Evolutionary conservation across 139 green algal species (phyloP).

Genomic region (Coccomyxa sp.): DNA sequence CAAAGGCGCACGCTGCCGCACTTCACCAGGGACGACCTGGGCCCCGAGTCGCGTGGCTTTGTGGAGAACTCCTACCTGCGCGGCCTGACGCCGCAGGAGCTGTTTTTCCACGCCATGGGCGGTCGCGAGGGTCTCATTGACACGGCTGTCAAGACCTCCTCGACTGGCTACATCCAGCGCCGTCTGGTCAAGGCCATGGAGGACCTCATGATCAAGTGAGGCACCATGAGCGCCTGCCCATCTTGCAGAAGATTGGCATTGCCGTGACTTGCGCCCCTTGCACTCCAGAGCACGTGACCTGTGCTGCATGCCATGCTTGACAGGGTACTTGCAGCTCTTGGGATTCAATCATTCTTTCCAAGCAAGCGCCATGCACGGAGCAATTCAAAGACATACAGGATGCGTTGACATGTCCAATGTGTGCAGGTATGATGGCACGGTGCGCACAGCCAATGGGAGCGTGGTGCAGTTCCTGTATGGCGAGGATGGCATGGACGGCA

Average conservation of each 20-base stretch:
- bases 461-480: conserved; percentile 99
- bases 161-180: conserved; percentile 85
- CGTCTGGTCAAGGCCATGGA: conserved; percentile 98
- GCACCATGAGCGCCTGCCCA: not conserved
- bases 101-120: conserved; percentile 99
- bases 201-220: conserved; percentile 86
- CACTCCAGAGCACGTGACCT: not conserved
- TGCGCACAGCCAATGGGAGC: conserved; percentile 83
- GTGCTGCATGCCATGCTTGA: not conserved
- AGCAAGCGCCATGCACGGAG: too few relatives aligned
- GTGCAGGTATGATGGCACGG: conserved; percentile 87
- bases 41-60: conserved; percentile 93
- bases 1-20: conserved; percentile 86
- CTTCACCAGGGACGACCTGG: conserved; percentile 96
- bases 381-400: too few relatives aligned
- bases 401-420: not conserved
- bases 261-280: not conserved
- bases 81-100: conserved; percentile 95
- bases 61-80: conserved; percentile 97
- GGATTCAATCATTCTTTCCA: too few relatives aligned
- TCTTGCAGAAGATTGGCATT: not conserved
- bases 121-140: conserved; percentile 98
- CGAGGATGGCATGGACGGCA: conserved; percentile 98
- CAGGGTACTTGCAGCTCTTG: too few relatives aligned
- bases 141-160: conserved; percentile 96